These are phyloP conservation scores for Musa balbisiana DNA, from an alignment of 202 grass and related monocot genomes.

Conservation along the genomic window DNA sequence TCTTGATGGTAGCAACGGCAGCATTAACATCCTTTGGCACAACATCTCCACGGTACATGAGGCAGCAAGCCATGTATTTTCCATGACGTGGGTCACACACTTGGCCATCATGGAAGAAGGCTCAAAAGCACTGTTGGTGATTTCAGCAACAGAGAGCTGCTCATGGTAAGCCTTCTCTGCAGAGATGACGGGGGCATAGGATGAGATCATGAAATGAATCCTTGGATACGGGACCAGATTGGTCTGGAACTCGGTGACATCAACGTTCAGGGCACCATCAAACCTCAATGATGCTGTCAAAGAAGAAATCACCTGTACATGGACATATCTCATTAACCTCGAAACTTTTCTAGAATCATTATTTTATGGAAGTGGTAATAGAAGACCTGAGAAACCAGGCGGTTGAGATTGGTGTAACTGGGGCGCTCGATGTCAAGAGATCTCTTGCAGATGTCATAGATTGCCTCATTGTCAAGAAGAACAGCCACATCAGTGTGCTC, in stretches of 20 bases:
- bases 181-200: not conserved
- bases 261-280: not conserved
- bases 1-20: not conserved
- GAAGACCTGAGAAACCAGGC: constrained; percentile 1
- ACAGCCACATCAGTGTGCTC: not conserved
- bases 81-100: not conserved
- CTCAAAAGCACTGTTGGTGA: not conserved
- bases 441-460: not conserved
- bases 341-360: not conserved
- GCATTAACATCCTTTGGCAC: not conserved
- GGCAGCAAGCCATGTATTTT: not conserved
- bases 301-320: not conserved
- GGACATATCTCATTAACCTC: no score
- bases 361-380: no score
- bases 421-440: constrained; percentile 5
- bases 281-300: not conserved
- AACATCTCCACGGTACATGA: not conserved
- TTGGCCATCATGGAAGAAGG: not conserved
- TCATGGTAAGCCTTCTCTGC: not conserved
- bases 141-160: not conserved
- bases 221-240: not conserved
- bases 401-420: constrained; percentile 1
- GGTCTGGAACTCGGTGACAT: not conserved
- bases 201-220: not conserved
- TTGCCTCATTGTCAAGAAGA: not conserved